Evolutionary conservation across 2,329 filamentous ascomycete genomes (phyloP).

Genomic region (Pyricularia grisea): DNA sequence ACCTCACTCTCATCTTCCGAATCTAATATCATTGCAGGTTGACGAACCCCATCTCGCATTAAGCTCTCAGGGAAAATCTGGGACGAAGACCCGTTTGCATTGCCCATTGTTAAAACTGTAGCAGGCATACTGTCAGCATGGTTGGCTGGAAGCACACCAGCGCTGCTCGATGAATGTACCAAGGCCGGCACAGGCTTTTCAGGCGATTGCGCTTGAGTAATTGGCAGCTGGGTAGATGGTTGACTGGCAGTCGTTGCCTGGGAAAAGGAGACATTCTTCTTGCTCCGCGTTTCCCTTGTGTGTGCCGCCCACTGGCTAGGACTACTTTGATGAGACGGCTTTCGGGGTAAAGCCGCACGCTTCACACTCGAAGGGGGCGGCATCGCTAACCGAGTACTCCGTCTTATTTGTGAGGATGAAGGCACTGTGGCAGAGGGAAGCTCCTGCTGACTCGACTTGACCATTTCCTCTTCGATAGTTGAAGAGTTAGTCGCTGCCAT

Average conservation of each 20-base stretch:
- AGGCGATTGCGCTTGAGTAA: conserved; percentile 16
- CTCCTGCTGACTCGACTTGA: conserved; percentile 21
- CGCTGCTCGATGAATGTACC: conserved; percentile 12
- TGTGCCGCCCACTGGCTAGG: background rate
- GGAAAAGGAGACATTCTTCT: conserved; percentile 22
- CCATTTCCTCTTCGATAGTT: conserved; percentile 15
- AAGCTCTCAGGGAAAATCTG: conserved; percentile 42
- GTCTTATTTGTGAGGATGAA: background rate
- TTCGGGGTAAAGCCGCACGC: background rate
- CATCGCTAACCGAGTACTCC: background rate
- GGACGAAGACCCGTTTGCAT: conserved; percentile 24
- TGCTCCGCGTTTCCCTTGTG: conserved; percentile 5
- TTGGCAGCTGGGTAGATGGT: conserved; percentile 20
- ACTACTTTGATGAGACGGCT: background rate
- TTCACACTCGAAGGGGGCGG: background rate
- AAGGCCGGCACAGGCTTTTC: conserved; percentile 12
- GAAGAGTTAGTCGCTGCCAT: conserved; percentile 1
- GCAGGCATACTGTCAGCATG: background rate
- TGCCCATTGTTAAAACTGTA: conserved; percentile 9
- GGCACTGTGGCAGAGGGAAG: background rate
- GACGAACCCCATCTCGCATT: conserved; percentile 24
- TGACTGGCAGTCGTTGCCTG: conserved; percentile 34
- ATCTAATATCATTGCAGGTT: conserved; percentile 30
- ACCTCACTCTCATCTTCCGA: conserved; percentile 26
- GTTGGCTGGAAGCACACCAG: background rate